Conservation (phyloP, 2,329 filamentous ascomycete genomes). For the Furcasterigmium sp. region DNA sequence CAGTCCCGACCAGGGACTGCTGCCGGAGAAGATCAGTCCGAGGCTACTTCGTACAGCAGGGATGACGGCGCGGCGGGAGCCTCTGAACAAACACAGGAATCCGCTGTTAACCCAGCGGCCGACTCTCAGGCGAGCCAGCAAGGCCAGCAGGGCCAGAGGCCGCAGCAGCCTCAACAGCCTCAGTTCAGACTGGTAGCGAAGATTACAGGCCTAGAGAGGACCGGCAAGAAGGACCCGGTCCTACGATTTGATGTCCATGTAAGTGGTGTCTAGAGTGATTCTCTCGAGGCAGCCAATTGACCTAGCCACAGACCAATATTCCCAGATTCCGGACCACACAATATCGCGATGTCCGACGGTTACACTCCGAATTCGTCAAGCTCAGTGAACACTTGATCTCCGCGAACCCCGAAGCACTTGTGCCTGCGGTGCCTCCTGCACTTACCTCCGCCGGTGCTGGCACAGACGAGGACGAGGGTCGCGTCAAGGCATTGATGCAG, state of each 20-base stretch:
- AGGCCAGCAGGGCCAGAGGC: conserved; percentile 34
- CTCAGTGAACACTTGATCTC: conserved; percentile 95
- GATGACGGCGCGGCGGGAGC: background rate
- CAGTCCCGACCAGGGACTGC: conserved; percentile 15
- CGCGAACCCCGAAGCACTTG: conserved; percentile 92
- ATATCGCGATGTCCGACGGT: conserved; percentile 92
- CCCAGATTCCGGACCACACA: conserved; percentile 96
- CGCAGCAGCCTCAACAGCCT: conserved; percentile 55
- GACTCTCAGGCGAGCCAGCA: conserved; percentile 5
- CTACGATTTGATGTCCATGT: conserved; percentile 95
- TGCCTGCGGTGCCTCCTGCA: conserved; percentile 92
- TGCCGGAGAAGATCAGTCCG: background rate
- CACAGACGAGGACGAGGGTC: conserved; percentile 88
- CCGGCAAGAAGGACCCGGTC: conserved; percentile 92
- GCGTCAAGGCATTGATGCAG: conserved; percentile 86
- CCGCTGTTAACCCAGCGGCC: conserved; percentile 12
- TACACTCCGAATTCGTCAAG: conserved; percentile 94
- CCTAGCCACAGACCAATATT: conserved; percentile 77
- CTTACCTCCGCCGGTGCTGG: conserved; percentile 90
- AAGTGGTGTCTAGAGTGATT: conserved; percentile 28
- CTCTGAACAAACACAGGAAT: background rate
- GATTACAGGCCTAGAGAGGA: conserved; percentile 87
- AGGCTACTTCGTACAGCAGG: background rate
- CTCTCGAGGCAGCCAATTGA: background rate
- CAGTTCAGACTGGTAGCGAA: conserved; percentile 88